Base-by-base conservation (phyloP, 768 basidiomycete genomes). In the Jaapia argillacea region DNA sequence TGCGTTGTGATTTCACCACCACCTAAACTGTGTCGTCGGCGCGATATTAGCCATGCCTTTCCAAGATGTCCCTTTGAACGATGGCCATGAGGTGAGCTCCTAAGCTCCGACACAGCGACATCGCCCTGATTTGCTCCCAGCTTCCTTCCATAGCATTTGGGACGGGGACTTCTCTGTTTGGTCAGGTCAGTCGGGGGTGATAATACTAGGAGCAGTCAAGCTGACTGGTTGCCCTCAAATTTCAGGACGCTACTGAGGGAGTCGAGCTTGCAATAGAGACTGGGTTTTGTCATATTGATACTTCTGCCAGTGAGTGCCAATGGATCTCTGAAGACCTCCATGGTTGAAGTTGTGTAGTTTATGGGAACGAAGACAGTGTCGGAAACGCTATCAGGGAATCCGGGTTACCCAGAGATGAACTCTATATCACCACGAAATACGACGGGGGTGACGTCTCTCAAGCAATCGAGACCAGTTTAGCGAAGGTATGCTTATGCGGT, bases 251-350 rank as follows among this genome's bases (percentile, higher is more conserved):
- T 5, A 62, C 68, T 23, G 58, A 57, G 21, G 69, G 66, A 42
- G 64, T 74, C 21, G 63, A 66, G 39, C 69, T 68, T 47, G 76
- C 76, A 4, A 54, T 79, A 0, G 67, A 74, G 6, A 51, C 54
- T 4, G 76, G 75, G 0, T 77, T 77, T 47, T 61, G 58, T 4
- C 75, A 79, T 55, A 56, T 78, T 13, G 75, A 77, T 57, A 75
- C 74, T 5, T 75, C 75, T 3, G 67, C 70, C 47, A 42, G 74
- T 74, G 40, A 35, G 58, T 10, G 10, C 10, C 31, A 10, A 16
- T n/a, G n/a, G n/a, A n/a, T n/a, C n/a, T n/a, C n/a, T n/a, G n/a
- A n/a, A n/a, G n/a, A n/a, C n/a, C n/a, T n/a, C 16, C 16, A 33
- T 33, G 10, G 10, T 10, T 16, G 31, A 33, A 10, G 14, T 31